Base-by-base conservation (phyloP, 2,329 filamentous ascomycete species). In the Neopestalotiopsis sp. region DNA sequence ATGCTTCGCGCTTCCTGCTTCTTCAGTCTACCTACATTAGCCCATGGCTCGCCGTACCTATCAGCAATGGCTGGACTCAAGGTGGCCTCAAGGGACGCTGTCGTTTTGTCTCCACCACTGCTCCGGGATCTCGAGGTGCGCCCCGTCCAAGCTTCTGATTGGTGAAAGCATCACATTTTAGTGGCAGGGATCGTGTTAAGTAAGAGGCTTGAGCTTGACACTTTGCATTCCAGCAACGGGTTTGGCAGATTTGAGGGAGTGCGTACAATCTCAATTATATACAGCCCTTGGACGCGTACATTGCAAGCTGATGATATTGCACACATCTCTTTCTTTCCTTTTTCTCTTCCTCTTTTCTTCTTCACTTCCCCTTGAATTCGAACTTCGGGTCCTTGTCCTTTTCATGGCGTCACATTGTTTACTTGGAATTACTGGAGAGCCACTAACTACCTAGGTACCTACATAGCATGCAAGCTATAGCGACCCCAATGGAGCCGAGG, bases 121-220 rank as follows among this genome's bases (percentile, higher is more conserved):
- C 56, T 42, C 57, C 32, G 45, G 53, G 57, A 59, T 34, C 45
- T 53, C 45, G 17, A 24, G 45, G 17, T 53, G 45, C 45, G 34
- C 24, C 56, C 9, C 65, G 13, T 24, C 56, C 12, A 34, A 67
- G 65, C 65, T 61, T 61, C 65, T 61, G 30, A 67, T 67, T 67
- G 65, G 65, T 30, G 12, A 3, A 20, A 32, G 10, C 34, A 61
- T 28, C 30, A 40, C 65, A 61, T 53, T 34, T 7, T n/a, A 53
- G 20, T 32, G 53, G 64, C 65, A 61, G 65, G 65, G 53, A 49
- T 61, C 17, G 14, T n/a, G 12, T 61, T 61, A 30, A 61, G 40
- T 7, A 61, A 45, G 53, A 61, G 56, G 65, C 65, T 67, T 56
- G 65, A 67, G 56, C 65, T 67, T 38, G 57, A 61, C 30, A 28